These are phyloP conservation scores for Ogataea trehaloabstinens DNA, from an alignment of 805 yeast species.

Conservation along the genomic window DNA sequence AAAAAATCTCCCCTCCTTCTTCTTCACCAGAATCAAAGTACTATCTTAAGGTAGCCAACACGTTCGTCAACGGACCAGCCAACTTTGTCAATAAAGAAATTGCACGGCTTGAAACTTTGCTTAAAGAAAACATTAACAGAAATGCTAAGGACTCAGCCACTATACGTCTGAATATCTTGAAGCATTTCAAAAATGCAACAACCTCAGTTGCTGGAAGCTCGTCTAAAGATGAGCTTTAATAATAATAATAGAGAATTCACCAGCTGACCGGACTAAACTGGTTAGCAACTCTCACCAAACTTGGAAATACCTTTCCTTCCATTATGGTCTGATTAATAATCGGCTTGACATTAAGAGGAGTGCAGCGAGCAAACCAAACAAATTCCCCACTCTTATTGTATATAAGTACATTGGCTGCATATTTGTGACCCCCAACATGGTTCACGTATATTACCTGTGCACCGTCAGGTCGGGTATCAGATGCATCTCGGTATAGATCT, in stretches of 20 bases:
- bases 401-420: conserved; percentile 82
- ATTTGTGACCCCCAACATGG: conserved; percentile 97
- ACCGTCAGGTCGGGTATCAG: conserved; percentile 75
- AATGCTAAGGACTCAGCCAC: conserved; percentile 50
- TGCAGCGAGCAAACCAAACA: conserved; percentile 85
- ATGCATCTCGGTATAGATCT: conserved; percentile 70
- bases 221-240: conserved; percentile 16
- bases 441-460: conserved; percentile 67
- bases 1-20: conserved; percentile 30
- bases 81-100: conserved; percentile 45
- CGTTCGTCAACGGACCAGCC: conserved; percentile 42
- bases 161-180: conserved; percentile 51
- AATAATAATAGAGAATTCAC: conserved; percentile 30
- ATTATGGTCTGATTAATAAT: conserved; percentile 75
- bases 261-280: conserved; percentile 53
- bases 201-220: conserved; percentile 16
- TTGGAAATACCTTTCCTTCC: conserved; percentile 67
- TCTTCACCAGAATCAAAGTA: conserved; percentile 36
- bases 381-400: conserved; percentile 71
- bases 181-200: conserved; percentile 25
- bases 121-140: conserved; percentile 37
- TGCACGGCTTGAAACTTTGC: conserved; percentile 42
- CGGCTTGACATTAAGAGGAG: conserved; percentile 71
- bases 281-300: conserved; percentile 59
- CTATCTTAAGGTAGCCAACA: conserved; percentile 47